Evolutionary conservation across 2,329 filamentous ascomycete genomes (phyloP), one percentile per base, ranked within the genome.

Genomic region (Talaromyces amestolkiae): DNA sequence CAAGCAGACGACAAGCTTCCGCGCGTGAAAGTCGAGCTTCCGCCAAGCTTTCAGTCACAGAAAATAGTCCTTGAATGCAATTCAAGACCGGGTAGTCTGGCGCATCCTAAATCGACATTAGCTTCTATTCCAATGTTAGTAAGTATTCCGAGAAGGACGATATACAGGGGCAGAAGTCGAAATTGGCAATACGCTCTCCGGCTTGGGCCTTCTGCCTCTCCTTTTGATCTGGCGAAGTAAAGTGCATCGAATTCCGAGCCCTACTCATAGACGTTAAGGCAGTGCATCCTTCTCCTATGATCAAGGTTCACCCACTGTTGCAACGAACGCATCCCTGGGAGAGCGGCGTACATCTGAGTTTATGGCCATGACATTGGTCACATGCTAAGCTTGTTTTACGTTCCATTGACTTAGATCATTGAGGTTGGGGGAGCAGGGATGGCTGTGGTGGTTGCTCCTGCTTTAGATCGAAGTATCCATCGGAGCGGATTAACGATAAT

Each of bases 1-100:
- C 53, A 39, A 58, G 53, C 33, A 58, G 53, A 37, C 53, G 33
- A 58, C 53, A 58, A 35, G 53, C 53, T 39, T 58, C 53, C 13
- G 17, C 33, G 15, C 53, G 53, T 58, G 53, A 39, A 3, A 58
- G 33, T 58, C 39, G 31, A 35, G 6, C 9, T 39, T 37, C 53
- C 9, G 33, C 53, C 9, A 3, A 22, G 33, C n/a, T 15, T 58
- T n/a, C n/a, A 11, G 33, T 58, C 10, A 39, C 3, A 15, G n/a
- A 4, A 39, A 35, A 9, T n/a, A 39, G 17, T 13, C 33, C 33
- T 58, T 58, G 31, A 39, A 58, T 15, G 53, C 53, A 58, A 39
- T 58, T 31, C 33, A 58, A 58, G n/a, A 58, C 31, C 11, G 53
- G 53, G 24, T 58, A 58, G 22, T 58, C n/a, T 22, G 33, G 53